Evolutionary conservation across 202 grass and related monocot genomes (phyloP).

Genomic region (Digitaria exilis): DNA sequence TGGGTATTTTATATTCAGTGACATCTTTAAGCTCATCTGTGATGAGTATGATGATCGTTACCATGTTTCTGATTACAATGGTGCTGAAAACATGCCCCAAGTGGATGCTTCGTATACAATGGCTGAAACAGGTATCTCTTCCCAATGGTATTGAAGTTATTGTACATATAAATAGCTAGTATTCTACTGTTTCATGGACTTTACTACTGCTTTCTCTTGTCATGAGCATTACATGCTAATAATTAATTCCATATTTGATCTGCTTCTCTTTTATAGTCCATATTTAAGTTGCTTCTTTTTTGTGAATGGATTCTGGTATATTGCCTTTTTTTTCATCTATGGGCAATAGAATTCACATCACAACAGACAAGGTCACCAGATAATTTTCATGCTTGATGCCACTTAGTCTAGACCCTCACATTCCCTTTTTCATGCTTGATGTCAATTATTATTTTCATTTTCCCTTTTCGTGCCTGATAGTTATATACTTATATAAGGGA

Average conservation of each 20-base stretch:
- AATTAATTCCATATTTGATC: not conserved
- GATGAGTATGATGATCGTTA: slow-evolving; percentile 70
- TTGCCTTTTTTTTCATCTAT: not conserved
- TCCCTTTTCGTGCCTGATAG: slow-evolving; percentile 1
- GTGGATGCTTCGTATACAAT: slow-evolving; percentile 39
- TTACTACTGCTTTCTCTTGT: not conserved
- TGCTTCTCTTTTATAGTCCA: slow-evolving; percentile 23
- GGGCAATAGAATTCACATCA: not conserved
- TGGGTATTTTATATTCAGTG: slow-evolving; percentile 82
- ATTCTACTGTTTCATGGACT: not conserved
- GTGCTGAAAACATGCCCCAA: slow-evolving; percentile 45
- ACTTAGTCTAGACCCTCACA: not conserved
- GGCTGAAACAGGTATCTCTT: slow-evolving; percentile 48
- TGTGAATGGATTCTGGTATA: slow-evolving; percentile 12
- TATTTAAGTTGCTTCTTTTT: too few relatives aligned
- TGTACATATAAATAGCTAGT: not conserved
- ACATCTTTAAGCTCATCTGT: slow-evolving; percentile 84
- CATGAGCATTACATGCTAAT: slow-evolving; percentile 20
- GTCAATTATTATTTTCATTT: slow-evolving; percentile 3
- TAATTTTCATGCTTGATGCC: not conserved
- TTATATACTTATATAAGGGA: too few relatives aligned
- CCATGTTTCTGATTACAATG: slow-evolving; percentile 36
- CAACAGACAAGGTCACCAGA: not conserved
- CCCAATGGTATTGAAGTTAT: not conserved
- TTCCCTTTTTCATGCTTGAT: not conserved